Conservation (phyloP, 495 filamentous ascomycete genomes). For the Neurospora tetrasperma region DNA sequence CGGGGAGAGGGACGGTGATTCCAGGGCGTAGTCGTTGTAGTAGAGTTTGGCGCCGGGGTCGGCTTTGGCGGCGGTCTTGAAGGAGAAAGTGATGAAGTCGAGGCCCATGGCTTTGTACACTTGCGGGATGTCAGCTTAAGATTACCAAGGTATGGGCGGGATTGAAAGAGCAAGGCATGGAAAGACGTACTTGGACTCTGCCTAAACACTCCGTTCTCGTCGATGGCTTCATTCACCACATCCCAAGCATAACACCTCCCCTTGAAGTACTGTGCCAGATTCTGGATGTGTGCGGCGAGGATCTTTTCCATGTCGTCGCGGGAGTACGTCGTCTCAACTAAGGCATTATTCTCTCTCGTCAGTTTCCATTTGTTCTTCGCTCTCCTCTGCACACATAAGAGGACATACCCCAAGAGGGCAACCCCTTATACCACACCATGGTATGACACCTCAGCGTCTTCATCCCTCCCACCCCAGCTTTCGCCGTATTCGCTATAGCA, state of each 20-base stretch:
- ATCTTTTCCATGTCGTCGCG: not conserved
- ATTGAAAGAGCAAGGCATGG: not conserved
- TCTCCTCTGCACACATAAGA: too few relatives aligned
- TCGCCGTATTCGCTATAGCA: conserved; percentile 36
- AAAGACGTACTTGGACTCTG: conserved; percentile 12
- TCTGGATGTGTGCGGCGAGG: conserved; percentile 27
- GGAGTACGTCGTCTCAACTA: not conserved
- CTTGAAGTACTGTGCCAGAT: conserved; percentile 40
- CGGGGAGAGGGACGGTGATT: conserved; percentile 28
- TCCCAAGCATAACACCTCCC: conserved; percentile 36
- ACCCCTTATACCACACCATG: conserved; percentile 48
- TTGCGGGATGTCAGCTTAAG: not conserved
- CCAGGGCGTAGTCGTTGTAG: conserved; percentile 58
- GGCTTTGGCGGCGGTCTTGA: conserved; percentile 28
- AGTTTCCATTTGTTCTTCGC: not conserved
- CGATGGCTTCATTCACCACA: conserved; percentile 43
- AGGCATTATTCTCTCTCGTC: not conserved
- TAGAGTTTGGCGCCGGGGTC: conserved; percentile 32
- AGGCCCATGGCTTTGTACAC: conserved; percentile 35
- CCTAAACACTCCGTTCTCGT: conserved; percentile 31
- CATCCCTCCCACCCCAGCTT: conserved; percentile 21
- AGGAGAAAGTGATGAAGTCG: conserved; percentile 33
- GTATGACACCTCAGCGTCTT: conserved; percentile 46
- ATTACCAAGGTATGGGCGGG: not conserved
- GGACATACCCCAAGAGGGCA: conserved; percentile 38